phyloP scores from a whole-genome alignment of 805 yeast species.

The Candida peoriensis region DNA sequence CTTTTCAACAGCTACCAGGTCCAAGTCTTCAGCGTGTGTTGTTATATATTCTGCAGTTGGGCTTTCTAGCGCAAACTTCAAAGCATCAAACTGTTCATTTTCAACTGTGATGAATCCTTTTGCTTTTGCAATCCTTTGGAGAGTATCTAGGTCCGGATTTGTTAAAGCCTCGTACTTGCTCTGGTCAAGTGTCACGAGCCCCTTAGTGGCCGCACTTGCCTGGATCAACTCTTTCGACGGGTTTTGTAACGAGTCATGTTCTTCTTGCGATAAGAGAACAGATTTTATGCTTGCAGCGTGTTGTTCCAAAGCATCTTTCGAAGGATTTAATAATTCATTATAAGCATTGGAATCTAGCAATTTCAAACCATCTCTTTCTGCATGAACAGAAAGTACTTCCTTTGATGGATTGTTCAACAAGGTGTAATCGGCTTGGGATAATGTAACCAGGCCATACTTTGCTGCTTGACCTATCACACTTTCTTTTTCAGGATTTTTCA shows the following conservation, averaged over 20 bases:
- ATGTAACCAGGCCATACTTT: slow-evolving; percentile 7
- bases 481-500: slow-evolving; percentile 5
- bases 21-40: slow-evolving; percentile 9
- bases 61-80: slow-evolving; percentile 3
- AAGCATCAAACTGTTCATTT: slow-evolving; percentile 1
- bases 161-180: neutral
- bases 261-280: neutral
- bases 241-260: neutral
- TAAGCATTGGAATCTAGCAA: slow-evolving; percentile 7
- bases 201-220: slow-evolving; percentile 12
- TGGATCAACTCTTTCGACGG: neutral
- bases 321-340: slow-evolving; percentile 5
- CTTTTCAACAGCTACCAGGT: slow-evolving; percentile 12
- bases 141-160: slow-evolving; percentile 2
- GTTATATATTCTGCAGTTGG: slow-evolving; percentile 11
- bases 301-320: slow-evolving; percentile 3
- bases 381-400: slow-evolving; percentile 18
- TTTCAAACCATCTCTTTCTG: slow-evolving; percentile 16
- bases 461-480: slow-evolving; percentile 7
- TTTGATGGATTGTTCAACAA: slow-evolving; percentile 18
- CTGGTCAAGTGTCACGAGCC: slow-evolving; percentile 11
- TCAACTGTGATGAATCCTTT: slow-evolving; percentile 3
- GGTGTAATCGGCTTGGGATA: slow-evolving; percentile 8
- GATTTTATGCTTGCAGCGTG: slow-evolving; percentile 3
- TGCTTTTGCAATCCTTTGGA: slow-evolving; percentile 1